Percentiles rank a stretch among this genome's conserved stretches.
These are phyloP conservation scores for Rhodosporidiobolus odoratus DNA, from an alignment of 768 basidiomycete genomes.

Conservation along the genomic window DNA sequence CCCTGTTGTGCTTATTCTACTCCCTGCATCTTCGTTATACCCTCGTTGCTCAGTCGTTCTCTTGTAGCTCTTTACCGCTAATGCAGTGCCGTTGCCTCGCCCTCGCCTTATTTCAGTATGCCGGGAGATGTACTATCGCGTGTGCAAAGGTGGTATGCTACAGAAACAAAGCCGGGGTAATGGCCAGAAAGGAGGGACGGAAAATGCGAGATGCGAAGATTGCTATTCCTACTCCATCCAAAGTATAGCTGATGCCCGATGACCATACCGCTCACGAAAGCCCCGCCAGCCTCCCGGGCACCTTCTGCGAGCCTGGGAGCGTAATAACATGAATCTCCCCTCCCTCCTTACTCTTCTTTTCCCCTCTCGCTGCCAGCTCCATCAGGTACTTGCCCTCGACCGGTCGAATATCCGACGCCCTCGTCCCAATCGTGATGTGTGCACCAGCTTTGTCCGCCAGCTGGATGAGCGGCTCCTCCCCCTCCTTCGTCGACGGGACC, in stretches of 20 bases:
- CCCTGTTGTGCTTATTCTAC: neutral
- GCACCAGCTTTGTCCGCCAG: conserved; percentile 54
- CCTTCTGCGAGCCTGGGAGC: conserved; percentile 31
- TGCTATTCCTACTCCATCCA: neutral
- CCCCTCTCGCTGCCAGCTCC: conserved; percentile 51
- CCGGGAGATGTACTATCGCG: neutral
- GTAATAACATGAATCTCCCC: conserved; percentile 37
- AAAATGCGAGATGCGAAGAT: neutral
- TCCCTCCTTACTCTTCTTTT: conserved; percentile 38
- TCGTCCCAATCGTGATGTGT: conserved; percentile 85
- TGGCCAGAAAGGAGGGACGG: neutral
- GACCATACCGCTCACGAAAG: conserved; percentile 32
- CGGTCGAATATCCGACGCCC: conserved; percentile 52
- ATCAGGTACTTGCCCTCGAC: conserved; percentile 70
- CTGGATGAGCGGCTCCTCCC: conserved; percentile 50
- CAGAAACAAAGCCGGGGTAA: neutral
- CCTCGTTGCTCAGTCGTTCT: neutral
- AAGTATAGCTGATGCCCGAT: neutral
- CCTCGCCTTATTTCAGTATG: neutral
- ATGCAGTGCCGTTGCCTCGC: neutral
- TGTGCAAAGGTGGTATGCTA: neutral
- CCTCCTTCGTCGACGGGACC: conserved; percentile 42
- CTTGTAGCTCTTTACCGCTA: neutral
- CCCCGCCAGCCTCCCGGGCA: conserved; percentile 45
- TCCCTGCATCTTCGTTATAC: neutral